These are phyloP conservation scores for Pythium diclinum DNA, from an alignment of 352 stramenopile species.

Conservation along the genomic window DNA sequence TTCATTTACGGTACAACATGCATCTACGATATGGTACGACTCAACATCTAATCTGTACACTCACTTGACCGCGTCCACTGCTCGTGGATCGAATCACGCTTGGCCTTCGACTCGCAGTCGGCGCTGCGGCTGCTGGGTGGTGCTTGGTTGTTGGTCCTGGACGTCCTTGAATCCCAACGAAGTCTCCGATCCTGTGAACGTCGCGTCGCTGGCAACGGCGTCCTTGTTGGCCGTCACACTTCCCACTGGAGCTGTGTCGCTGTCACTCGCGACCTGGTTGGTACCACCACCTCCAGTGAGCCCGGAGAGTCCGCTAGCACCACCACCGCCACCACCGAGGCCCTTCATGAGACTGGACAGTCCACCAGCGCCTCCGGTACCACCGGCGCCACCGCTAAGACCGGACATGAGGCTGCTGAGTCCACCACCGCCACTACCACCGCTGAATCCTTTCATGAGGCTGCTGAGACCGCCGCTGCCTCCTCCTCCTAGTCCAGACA, in stretches of 20 bases:
- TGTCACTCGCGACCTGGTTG: not conserved
- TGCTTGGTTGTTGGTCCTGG: not conserved
- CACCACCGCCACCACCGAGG: not conserved
- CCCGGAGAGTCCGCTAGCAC: not conserved
- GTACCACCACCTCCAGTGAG: not conserved
- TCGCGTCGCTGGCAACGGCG: not conserved
- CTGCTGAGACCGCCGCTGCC: not conserved
- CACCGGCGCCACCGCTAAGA: not conserved
- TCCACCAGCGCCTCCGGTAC: not conserved
- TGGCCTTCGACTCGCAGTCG: not conserved
- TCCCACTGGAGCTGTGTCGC: not conserved
- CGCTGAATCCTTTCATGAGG: not conserved
- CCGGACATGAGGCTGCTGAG: not conserved
- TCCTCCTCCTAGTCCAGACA: not conserved
- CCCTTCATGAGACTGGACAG: not conserved
- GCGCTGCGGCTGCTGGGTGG: not conserved
- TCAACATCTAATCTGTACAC: too few species aligned
- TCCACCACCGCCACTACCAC: too few species aligned
- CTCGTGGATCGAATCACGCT: not conserved
- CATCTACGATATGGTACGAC: too few species aligned
- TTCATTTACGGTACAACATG: too few species aligned
- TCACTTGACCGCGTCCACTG: too few species aligned
- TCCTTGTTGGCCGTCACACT: not conserved
- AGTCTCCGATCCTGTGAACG: not conserved
- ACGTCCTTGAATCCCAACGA: not conserved